Conservation (phyloP, 345 rosid species). For the Linum lewisii region DNA sequence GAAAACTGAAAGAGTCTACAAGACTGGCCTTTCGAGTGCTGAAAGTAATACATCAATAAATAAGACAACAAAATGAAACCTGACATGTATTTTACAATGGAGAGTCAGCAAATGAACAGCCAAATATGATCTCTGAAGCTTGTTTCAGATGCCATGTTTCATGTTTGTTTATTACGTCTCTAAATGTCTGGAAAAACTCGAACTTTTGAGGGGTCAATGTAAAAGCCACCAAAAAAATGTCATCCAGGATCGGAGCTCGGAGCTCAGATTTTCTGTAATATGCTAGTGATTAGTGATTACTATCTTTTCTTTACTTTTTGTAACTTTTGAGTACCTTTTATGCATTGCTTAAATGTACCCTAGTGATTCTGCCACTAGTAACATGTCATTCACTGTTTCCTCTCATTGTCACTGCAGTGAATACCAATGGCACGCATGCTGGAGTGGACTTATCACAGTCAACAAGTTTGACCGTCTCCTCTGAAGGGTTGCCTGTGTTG, state of each 20-base stretch:
- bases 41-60: background rate
- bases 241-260: background rate
- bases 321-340: background rate
- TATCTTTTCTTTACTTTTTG: too few species aligned
- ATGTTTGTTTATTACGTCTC: background rate
- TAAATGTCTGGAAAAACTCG: background rate
- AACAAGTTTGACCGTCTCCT: slow-evolving; percentile 26
- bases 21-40: background rate
- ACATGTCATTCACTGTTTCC: slow-evolving; percentile 1
- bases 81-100: background rate
- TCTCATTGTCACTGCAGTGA: slow-evolving; percentile 32
- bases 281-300: background rate
- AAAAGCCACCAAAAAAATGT: background rate
- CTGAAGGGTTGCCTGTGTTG: slow-evolving; percentile 48
- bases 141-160: background rate
- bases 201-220: background rate
- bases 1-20: background rate
- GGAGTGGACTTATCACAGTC: slow-evolving; percentile 27
- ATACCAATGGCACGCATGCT: slow-evolving; percentile 22
- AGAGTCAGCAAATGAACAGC: background rate
- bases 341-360: background rate
- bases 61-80: background rate
- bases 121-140: background rate
- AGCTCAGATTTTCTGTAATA: too few species aligned
- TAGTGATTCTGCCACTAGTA: background rate